These are phyloP conservation scores for Termitomyces sp. DNA, from an alignment of 1,284 basidiomycete species.

Conservation along the genomic window DNA sequence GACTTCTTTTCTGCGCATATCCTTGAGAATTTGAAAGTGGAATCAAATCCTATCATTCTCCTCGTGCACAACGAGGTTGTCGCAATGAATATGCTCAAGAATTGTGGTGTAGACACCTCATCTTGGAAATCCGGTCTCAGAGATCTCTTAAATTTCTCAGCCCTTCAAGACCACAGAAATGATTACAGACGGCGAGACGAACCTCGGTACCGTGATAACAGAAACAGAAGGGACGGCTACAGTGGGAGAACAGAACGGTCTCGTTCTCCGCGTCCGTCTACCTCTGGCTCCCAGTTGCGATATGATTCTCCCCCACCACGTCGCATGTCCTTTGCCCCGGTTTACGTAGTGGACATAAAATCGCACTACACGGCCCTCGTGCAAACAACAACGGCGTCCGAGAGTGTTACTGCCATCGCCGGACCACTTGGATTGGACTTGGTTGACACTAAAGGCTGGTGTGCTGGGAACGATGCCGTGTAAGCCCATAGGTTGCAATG, in stretches of 20 bases:
- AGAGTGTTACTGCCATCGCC: conserved; percentile 21
- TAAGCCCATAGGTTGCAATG: conserved; percentile 13
- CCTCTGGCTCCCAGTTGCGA: not conserved
- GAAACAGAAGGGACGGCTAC: not conserved
- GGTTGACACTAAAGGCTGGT: conserved; percentile 24
- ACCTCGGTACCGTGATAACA: not conserved
- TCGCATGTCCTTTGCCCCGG: conserved; percentile 18
- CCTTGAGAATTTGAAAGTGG: conserved; percentile 2
- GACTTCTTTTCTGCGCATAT: conserved; percentile 18
- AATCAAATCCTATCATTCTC: conserved; percentile 24
- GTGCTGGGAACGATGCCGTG: conserved; percentile 36
- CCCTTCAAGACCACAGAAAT: conserved; percentile 5
- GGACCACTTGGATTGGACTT: conserved; percentile 17
- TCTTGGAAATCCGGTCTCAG: conserved; percentile 26
- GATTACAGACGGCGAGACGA: not conserved
- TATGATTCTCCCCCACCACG: conserved; percentile 4
- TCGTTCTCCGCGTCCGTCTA: conserved; percentile 18
- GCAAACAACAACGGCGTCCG: conserved; percentile 19
- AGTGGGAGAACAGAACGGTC: conserved; percentile 10
- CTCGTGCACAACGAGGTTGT: conserved; percentile 27
- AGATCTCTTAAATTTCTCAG: conserved; percentile 20
- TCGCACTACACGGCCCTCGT: conserved; percentile 24
- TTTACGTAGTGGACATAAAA: conserved; percentile 31
- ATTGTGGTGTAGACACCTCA: conserved; percentile 26
- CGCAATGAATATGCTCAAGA: conserved; percentile 24